Evolutionary conservation across 2,329 filamentous ascomycete genomes (phyloP), one percentile per base, ranked within the genome.

Genomic region (Aspergillus sergii): DNA sequence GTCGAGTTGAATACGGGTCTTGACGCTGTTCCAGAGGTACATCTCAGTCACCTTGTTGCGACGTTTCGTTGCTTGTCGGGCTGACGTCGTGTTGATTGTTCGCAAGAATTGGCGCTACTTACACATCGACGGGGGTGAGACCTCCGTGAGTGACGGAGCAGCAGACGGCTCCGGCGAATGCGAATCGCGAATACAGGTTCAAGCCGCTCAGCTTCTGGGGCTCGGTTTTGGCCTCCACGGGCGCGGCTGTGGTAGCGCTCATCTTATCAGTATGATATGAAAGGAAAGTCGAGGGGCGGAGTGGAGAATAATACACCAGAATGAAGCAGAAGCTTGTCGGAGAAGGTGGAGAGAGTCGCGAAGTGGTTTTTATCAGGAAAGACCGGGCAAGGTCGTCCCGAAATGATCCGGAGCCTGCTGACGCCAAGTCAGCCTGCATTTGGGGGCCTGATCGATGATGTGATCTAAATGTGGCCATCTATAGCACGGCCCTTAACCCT

Each of bases 111-210:
- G 45, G 26, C 45, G 28, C 62, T 65, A 92, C 94, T 82, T 95
- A 98, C 94, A 99, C 95, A 91, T 99, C 95, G 82, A 99, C 93
- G 78, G 95, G 95, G 73, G 95, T 99, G 76, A 98, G 89, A 78
- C 87, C 91, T 82, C 94, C 95, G 88, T 99, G 95, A 78, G 95
- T 99, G 84, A 98, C 85, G 74, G 94, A 95, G 84, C 95, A 99
- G 90, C 95, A 97, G 86, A 98, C 85, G 75, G 95, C 95, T 84
- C 95, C 95, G 75, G 95, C 94, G 76, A 99, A 91, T 83, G 95
- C 94, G 85, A 97, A 97, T 83, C 93, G 89, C 75, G 92, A 92
- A 90, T 98, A 98, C 75, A 99, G 92, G 65, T 80, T 84, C 71
- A 93, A 55, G 67, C 89, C 88, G 71, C 79, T 83, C 69, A 88